phyloP scores from a whole-genome alignment of 2,329 filamentous ascomycete genomes.

The Colletotrichum tabaci region DNA sequence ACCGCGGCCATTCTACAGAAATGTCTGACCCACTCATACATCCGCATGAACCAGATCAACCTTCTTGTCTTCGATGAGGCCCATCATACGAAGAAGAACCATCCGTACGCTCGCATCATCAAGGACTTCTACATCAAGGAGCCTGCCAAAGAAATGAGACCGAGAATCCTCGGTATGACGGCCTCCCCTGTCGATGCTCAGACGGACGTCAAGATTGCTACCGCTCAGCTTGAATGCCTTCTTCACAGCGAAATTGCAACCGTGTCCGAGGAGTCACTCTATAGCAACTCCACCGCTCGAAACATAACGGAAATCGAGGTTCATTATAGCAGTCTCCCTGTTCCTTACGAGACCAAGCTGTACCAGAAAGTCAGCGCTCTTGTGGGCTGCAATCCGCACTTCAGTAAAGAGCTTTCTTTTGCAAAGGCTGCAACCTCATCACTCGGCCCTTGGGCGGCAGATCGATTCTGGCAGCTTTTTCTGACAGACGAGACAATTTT shows the following conservation, averaged over 20 bases:
- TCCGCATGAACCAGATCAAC: constrained; percentile 87
- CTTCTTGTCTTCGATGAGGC: constrained; percentile 96
- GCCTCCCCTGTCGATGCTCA: constrained; percentile 93
- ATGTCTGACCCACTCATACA: constrained; percentile 83
- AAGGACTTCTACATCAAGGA: constrained; percentile 83
- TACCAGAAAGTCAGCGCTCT: constrained; percentile 68
- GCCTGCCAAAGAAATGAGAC: constrained; percentile 63
- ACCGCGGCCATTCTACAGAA: constrained; percentile 90
- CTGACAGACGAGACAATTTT: constrained; percentile 74
- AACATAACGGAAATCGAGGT: constrained; percentile 68
- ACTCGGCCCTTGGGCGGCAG: constrained; percentile 88
- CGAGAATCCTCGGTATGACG: constrained; percentile 95
- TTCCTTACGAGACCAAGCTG: constrained; percentile 75
- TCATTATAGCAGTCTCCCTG: constrained; percentile 60
- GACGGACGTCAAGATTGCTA: constrained; percentile 79
- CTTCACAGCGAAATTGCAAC: constrained; percentile 90
- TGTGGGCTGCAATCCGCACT: constrained; percentile 57
- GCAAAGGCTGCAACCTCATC: constrained; percentile 73
- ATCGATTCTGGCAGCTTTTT: constrained; percentile 83
- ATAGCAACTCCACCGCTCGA: constrained; percentile 48
- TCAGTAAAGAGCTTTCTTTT: constrained; percentile 72
- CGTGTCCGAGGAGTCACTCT: constrained; percentile 60
- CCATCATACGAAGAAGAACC: constrained; percentile 95
- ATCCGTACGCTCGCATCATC: constrained; percentile 91
- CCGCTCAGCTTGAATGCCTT: constrained; percentile 80